Base-by-base conservation (phyloP, 768 basidiomycete genomes). In the Fistulinella prunicolor region DNA sequence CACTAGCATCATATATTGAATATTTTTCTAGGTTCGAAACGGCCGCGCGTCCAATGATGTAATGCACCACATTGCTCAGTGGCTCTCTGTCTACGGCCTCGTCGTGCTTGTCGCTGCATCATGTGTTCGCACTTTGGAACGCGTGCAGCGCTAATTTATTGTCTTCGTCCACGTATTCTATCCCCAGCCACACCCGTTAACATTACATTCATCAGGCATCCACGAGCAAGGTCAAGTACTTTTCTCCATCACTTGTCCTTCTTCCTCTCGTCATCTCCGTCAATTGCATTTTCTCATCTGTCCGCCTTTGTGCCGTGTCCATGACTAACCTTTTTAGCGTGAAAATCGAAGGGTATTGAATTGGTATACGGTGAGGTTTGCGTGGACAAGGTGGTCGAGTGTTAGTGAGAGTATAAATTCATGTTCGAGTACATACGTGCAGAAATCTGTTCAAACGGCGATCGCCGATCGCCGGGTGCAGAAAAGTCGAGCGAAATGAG, bases 21-120 rank as follows among this genome's bases (percentile, higher is more conserved):
- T 10, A 8, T 28, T 9, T 29, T 40, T 28, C 32, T 41, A 80
- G 78, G 68, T 20, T 58, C 68, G 19, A 80, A 80, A 60, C 74
- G 77, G 20, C 60, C 70, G 17, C 71, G 76, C 26, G 67, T 71
- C 32, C 60, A 63, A 34, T 76, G 61, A 73, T 46, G 16, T 29
- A n/a, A 13, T 34, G 12, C 12, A 17, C 37, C 46, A 16, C 40
- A n/a, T n/a, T n/a, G n/a, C n/a, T n/a, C n/a, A n/a, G n/a, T n/a
- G n/a, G n/a, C n/a, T n/a, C n/a, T n/a, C n/a, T n/a, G n/a, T n/a
- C n/a, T n/a, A n/a, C 32, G 17, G 44, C 24, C 9, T n/a, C 39
- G 22, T 26, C 37, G 7, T 28, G 23, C 45, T 22, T 35, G 38
- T 32, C 50, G 24, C 17, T 42, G 44, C 49, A 23, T 47, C 30